Percentiles rank a stretch among this genome's conserved stretches.
Conservation (phyloP, 345 rosid genomes). For the Brassica incana region DNA sequence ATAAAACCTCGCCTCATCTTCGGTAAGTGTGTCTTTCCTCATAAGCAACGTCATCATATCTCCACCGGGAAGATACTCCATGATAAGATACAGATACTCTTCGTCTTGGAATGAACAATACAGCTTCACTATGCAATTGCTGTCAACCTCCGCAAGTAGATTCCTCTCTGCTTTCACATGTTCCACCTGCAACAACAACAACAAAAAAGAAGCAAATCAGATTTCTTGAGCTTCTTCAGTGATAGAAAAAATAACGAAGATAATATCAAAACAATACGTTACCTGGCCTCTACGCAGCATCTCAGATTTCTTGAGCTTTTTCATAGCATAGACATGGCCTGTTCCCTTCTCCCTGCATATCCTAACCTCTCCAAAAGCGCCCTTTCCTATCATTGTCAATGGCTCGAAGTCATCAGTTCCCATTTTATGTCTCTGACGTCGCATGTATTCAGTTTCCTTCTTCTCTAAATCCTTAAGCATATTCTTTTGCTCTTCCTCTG, state of each 20-base stretch:
- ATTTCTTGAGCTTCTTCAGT: slow-evolving; percentile 3
- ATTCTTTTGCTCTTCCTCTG: slow-evolving; percentile 93
- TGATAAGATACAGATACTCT: slow-evolving; percentile 83
- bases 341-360: slow-evolving; percentile 85
- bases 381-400: slow-evolving; percentile 98
- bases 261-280: neutral
- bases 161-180: slow-evolving; percentile 99
- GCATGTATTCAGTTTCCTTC: slow-evolving; percentile 98
- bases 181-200: slow-evolving; percentile 60
- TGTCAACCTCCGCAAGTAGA: slow-evolving; percentile 97
- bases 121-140: slow-evolving; percentile 91
- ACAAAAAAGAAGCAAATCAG: neutral
- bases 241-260: neutral
- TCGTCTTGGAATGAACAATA: slow-evolving; percentile 99
- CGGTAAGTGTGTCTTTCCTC: slow-evolving; percentile 95
- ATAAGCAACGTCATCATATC: slow-evolving; percentile 99
- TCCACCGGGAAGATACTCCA: slow-evolving; percentile 99
- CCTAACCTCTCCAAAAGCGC: slow-evolving; percentile 99
- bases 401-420: slow-evolving; percentile 99
- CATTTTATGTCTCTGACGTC: slow-evolving; percentile 96
- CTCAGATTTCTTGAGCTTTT: slow-evolving; percentile 94
- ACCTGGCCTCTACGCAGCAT: slow-evolving; percentile 99
- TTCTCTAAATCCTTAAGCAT: slow-evolving; percentile 81
- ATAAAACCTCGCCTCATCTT: slow-evolving; percentile 94
- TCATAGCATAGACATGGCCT: slow-evolving; percentile 90